Conservation (phyloP, 2,329 filamentous ascomycete genomes). For the Neofusicoccum sp. region DNA sequence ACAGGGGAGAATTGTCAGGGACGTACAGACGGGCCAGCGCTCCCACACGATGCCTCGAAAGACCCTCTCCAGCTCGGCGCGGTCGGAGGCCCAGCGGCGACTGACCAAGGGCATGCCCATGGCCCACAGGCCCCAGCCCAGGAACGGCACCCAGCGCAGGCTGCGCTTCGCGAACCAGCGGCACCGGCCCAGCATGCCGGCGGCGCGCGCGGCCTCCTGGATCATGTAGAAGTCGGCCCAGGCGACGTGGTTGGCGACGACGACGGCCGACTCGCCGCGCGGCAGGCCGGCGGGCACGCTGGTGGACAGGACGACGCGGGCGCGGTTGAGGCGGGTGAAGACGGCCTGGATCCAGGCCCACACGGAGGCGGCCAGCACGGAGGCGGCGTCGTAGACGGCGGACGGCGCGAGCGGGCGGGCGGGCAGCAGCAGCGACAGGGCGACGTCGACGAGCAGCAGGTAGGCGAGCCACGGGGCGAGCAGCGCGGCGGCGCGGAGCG, state of each 20-base stretch:
- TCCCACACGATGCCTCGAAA: slow-evolving; percentile 54
- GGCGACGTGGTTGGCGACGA: slow-evolving; percentile 59
- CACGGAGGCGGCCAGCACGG: slow-evolving; percentile 52
- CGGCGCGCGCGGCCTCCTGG: slow-evolving; percentile 54
- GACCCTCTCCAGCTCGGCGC: slow-evolving; percentile 55
- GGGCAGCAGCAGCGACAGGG: slow-evolving; percentile 36
- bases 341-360: slow-evolving; percentile 60
- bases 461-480: slow-evolving; percentile 54
- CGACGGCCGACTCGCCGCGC: slow-evolving; percentile 57
- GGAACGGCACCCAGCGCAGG: slow-evolving; percentile 58
- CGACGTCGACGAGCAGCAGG: slow-evolving; percentile 52
- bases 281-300: slow-evolving; percentile 44
- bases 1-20: slow-evolving; percentile 2
- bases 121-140: slow-evolving; percentile 64
- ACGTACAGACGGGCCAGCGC: slow-evolving; percentile 59
- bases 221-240: slow-evolving; percentile 67
- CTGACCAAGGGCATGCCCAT: slow-evolving; percentile 65
- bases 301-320: slow-evolving; percentile 50
- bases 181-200: slow-evolving; percentile 60
- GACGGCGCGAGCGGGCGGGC: slow-evolving; percentile 41
- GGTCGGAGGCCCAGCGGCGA: slow-evolving; percentile 58
- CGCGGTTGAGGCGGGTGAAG: slow-evolving; percentile 56
- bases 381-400: slow-evolving; percentile 55
- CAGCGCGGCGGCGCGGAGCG: slow-evolving; percentile 46
- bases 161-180: slow-evolving; percentile 63